A percentile compares a stretch with the other conserved stretches of the same genome.
These are phyloP conservation scores for Fusarium proliferatum DNA, from an alignment of 2,329 filamentous ascomycete genomes.

Conservation along the genomic window DNA sequence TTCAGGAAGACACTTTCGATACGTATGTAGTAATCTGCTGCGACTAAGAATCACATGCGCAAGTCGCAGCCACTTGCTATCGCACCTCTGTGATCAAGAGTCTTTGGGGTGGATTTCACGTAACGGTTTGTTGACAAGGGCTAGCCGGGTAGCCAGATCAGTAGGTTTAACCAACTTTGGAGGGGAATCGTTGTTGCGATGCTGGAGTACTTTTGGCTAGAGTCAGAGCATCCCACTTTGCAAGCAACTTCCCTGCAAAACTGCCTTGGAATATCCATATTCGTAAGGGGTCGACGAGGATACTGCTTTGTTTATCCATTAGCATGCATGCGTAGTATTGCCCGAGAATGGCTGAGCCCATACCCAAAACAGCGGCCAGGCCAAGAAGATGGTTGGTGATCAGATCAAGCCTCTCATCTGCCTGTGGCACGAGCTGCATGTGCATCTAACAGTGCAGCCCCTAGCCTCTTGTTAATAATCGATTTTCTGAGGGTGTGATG, in stretches of 20 bases:
- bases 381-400: conserved; percentile 27
- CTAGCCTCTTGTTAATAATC: conserved; percentile 3
- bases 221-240: neutral
- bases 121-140: conserved; percentile 4
- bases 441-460: conserved; percentile 5
- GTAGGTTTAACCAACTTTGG: neutral
- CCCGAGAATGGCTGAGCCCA: conserved; percentile 50
- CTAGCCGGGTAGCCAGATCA: conserved; percentile 23
- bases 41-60: conserved; percentile 22
- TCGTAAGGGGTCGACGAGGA: neutral
- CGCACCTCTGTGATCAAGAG: neutral
- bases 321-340: neutral
- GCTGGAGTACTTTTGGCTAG: neutral
- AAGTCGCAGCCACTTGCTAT: neutral
- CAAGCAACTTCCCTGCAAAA: neutral
- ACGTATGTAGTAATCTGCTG: conserved; percentile 1
- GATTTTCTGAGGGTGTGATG: conserved; percentile 35
- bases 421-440: conserved; percentile 19
- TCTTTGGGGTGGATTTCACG: neutral
- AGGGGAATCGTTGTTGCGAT: neutral
- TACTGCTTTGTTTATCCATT: neutral
- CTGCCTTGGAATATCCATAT: neutral
- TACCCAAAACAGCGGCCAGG: conserved; percentile 20
- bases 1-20: neutral
- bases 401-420: conserved; percentile 14